Evolutionary conservation across 2,329 filamentous ascomycete genomes (phyloP), one percentile per base, ranked within the genome.

Genomic region (Ophiosphaerella korrae): DNA sequence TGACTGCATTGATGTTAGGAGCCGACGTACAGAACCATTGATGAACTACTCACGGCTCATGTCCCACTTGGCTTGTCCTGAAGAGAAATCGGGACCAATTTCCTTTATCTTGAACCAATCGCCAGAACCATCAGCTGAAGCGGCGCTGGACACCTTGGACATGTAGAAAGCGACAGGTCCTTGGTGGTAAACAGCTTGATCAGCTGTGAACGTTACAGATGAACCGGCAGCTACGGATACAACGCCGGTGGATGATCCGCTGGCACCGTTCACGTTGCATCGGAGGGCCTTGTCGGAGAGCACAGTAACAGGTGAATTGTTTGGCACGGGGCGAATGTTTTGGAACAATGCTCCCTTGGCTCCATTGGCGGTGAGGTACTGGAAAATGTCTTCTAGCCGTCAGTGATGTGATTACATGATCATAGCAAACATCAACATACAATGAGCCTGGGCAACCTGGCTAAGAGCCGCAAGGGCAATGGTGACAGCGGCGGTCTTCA

Each of bases 101-200:
- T 74, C 70, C 60, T 73, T 74, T 63, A 74, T 73, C 63, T 68
- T 70, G 56, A 71, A 70, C 73, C 73, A 74, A 45, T 73, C 70
- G 21, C 64, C 55, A 16, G 71, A 74, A 13, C 73, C 73, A 45
- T 74, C 72, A 7, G 71, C 62, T 14, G 62, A 46, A 13, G 59
- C 53, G 5, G 72, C 72, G 39, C 67, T 65, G 26, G 44, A 41
- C 16, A 72, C 73, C 57, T 74, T 74, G 48, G 60, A 68, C 67
- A 74, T 64, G 51, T 74, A 75, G 58, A 74, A 74, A 2, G 67
- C 44, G 12, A 72, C 63, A 12, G 71, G 71, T 9, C 72, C 72
- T 41, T 74, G 72, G 51, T 75, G 73, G 55, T 75, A 75, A 7
- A 75, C 71, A 7, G 68, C 68, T 14, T 59, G 56, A 40, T 75